Evolutionary conservation across 345 rosid species (phyloP).

Genomic region (Euphorbia pulcherrima): DNA sequence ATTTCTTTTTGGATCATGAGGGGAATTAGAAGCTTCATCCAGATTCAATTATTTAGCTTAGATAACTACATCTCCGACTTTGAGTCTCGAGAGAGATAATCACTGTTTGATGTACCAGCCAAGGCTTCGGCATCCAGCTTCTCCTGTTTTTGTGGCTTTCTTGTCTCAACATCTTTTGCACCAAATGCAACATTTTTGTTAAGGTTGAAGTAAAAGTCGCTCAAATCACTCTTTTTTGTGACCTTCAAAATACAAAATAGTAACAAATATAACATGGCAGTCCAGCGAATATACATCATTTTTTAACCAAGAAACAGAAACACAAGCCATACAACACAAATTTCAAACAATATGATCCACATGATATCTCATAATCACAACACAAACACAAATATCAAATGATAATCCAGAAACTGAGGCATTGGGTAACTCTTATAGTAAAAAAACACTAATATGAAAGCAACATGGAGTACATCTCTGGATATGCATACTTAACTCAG

Average conservation of each 20-base stretch:
- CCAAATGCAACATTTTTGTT: slow-evolving; percentile 89
- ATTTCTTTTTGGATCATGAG: slow-evolving; percentile 19
- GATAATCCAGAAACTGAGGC: no score
- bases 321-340: neutral
- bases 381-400: no score
- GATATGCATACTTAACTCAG: neutral
- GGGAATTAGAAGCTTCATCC: slow-evolving; percentile 23
- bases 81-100: slow-evolving; percentile 14
- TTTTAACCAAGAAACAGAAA: neutral
- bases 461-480: neutral
- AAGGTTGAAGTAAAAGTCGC: no score
- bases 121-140: no score
- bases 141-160: slow-evolving; percentile 40
- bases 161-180: slow-evolving; percentile 37
- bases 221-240: no score
- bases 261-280: neutral
- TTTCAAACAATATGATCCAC: neutral
- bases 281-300: neutral
- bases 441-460: no score
- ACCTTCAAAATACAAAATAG: no score
- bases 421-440: no score
- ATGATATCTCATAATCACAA: neutral
- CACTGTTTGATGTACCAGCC: no score
- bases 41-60: slow-evolving; percentile 20
- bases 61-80: no score